Evolutionary conservation across 2,329 filamentous ascomycete genomes (phyloP), one percentile per base, ranked within the genome.

Genomic region (Acarospora socialis): DNA sequence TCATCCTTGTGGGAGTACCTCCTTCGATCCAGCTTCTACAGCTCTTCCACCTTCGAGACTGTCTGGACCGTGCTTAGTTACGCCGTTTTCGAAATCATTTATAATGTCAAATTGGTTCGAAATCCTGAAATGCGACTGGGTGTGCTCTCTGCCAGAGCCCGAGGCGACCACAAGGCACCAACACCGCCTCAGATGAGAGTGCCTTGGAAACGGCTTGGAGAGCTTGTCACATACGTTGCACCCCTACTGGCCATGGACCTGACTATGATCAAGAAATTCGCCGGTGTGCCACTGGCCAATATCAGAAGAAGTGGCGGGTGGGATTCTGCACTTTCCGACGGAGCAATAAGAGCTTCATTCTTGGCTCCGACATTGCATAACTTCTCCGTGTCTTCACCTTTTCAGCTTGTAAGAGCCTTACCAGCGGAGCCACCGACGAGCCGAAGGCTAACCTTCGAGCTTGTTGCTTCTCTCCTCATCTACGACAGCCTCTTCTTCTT

Each of bases 221-320:
- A 49, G 27, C 34, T 35, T 2, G 18, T 43, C 10, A 41, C 28
- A 9, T 49, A 47, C 28, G 35, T 46, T 15, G 31, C 35, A 4
- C 47, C 47, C 4, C 35, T 50, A 7, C 34, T 49, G 5, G 19
- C 39, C 4, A 22, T 50, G 12, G 47, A 50, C 27, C 35, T 50
- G 3, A 43, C 39, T 5, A 39, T 50, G 40, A 49, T 50, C 39
- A 50, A 50, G 39, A 50, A 50, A 37, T 50, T 46, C 28, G 41
- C 39, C 17, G 43, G 39, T 19, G 47, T 49, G 4, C 30, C 41
- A 1, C 28, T 48, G 3, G 25, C 28, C 5, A 41, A 39, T 22
- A 49, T 49, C 28, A 34, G 34, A 5, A 12, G 23, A 14, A 38
- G 33, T 13, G 47, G 47, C 14, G 43, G 43, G 28, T 49, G 49